Conservation (phyloP, 2,329 filamentous ascomycete genomes). For the Ambrosiella xylebori region DNA sequence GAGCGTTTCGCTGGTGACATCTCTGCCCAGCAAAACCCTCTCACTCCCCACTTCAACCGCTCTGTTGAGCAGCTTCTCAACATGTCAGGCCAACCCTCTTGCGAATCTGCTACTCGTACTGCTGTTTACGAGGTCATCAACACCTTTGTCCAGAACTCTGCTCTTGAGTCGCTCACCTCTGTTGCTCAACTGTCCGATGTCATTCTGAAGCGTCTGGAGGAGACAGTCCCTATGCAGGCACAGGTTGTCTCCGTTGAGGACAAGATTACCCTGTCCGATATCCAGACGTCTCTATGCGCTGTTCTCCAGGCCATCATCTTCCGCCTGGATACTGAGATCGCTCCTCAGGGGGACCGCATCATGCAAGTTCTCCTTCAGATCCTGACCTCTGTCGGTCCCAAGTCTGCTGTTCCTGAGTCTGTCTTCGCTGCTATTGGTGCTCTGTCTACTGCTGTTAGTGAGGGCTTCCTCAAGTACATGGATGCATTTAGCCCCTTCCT, state of each 20-base stretch:
- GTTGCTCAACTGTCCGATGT: conserved; percentile 74
- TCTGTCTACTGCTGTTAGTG: conserved; percentile 80
- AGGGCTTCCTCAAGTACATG: conserved; percentile 95
- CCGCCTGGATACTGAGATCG: conserved; percentile 78
- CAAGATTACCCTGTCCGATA: conserved; percentile 86
- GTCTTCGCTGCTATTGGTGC: conserved; percentile 84
- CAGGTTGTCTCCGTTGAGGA: conserved; percentile 97
- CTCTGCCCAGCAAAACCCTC: conserved; percentile 57
- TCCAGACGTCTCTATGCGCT: conserved; percentile 88
- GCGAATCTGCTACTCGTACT: conserved; percentile 77
- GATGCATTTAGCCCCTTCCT: conserved; percentile 83
- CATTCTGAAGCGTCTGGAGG: conserved; percentile 77
- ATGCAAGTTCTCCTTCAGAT: conserved; percentile 80
- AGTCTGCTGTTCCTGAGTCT: conserved; percentile 87
- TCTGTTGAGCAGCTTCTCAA: conserved; percentile 72
- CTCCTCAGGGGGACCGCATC: conserved; percentile 78
- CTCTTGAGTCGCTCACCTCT: conserved; percentile 64
- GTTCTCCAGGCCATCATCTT: conserved; percentile 84
- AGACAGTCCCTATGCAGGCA: conserved; percentile 71
- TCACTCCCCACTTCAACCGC: conserved; percentile 84
- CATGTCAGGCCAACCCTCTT: conserved; percentile 67
- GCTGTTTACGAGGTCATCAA: conserved; percentile 95
- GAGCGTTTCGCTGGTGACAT: conserved; percentile 85
- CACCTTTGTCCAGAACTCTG: conserved; percentile 80
- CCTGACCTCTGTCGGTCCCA: conserved; percentile 56